Evolutionary conservation across 495 filamentous ascomycete species (phyloP).

Genomic region (Penicillium daleae): DNA sequence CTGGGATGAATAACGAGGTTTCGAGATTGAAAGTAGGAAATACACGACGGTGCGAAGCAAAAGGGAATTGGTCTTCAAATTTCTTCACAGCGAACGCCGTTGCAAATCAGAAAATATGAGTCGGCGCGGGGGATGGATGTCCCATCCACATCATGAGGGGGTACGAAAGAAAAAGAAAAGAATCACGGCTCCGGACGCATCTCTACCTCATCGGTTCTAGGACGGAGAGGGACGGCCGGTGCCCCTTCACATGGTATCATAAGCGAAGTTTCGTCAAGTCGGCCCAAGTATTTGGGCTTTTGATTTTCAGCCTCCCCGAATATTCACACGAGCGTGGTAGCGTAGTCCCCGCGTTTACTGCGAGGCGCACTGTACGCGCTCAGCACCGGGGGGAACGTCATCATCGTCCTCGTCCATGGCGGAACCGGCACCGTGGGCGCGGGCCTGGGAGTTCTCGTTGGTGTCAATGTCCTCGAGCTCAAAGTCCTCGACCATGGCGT

Average conservation of each 20-base stretch:
- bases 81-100: slow-evolving; percentile 47
- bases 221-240: slow-evolving; percentile 8
- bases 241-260: slow-evolving; percentile 50
- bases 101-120: slow-evolving; percentile 33
- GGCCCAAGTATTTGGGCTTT: slow-evolving; percentile 21
- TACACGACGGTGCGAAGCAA: slow-evolving; percentile 11
- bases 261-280: slow-evolving; percentile 43
- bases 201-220: slow-evolving; percentile 7
- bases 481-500: slow-evolving; percentile 90
- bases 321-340: slow-evolving; percentile 9
- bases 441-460: slow-evolving; percentile 63
- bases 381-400: slow-evolving; percentile 74
- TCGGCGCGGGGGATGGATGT: slow-evolving; percentile 1
- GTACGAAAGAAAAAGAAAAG: slow-evolving; percentile 34
- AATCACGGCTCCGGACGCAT: slow-evolving; percentile 15
- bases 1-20: slow-evolving; percentile 16
- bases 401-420: slow-evolving; percentile 88
- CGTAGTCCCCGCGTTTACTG: slow-evolving; percentile 66
- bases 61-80: slow-evolving; percentile 36
- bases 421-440: slow-evolving; percentile 66
- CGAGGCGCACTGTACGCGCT: slow-evolving; percentile 96
- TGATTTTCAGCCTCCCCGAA: slow-evolving; percentile 15
- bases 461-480: slow-evolving; percentile 80
- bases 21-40: slow-evolving; percentile 18
- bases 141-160: slow-evolving; percentile 18